Conservation (phyloP, 192 early-diverging fungal genomes). For the Coemansia sp. region DNA sequence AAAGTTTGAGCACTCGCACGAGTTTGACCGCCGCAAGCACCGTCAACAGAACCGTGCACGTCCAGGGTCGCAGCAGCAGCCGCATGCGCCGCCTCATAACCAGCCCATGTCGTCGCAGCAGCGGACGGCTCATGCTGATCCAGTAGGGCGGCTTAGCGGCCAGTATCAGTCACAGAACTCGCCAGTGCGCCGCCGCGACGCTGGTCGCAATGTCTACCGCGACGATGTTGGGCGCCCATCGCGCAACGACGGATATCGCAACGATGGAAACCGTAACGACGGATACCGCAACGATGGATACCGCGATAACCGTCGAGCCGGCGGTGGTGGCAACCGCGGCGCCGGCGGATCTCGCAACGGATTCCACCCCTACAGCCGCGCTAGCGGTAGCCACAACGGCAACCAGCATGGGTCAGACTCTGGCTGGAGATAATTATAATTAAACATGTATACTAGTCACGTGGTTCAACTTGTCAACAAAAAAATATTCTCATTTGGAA, state of each 20-base stretch:
- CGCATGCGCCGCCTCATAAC: constrained; percentile 14
- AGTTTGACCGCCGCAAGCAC: constrained; percentile 65
- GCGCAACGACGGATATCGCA: constrained; percentile 22
- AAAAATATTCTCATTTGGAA: not conserved
- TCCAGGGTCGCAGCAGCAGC: constrained; percentile 12
- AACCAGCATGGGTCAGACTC: constrained; percentile 13
- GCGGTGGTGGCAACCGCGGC: not conserved
- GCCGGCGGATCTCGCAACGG: constrained; percentile 16
- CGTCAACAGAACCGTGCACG: constrained; percentile 17
- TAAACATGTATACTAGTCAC: constrained; percentile 9
- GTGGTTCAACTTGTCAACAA: constrained; percentile 2
- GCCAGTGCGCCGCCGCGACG: constrained; percentile 27
- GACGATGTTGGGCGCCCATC: constrained; percentile 20
- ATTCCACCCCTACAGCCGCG: constrained; percentile 36
- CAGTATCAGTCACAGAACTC: constrained; percentile 35
- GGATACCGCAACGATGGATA: constrained; percentile 20
- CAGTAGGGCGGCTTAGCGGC: not conserved
- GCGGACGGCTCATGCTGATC: constrained; percentile 4
- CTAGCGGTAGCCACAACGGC: constrained; percentile 3
- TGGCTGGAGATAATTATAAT: constrained; percentile 23
- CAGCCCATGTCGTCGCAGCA: constrained; percentile 8
- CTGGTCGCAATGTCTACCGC: constrained; percentile 24
- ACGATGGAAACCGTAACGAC: constrained; percentile 4
- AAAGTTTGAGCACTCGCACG: constrained; percentile 75
- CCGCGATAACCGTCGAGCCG: constrained; percentile 19